Base-by-base conservation (phyloP, 2,329 filamentous ascomycete genomes). In the Botryotinia calthae region DNA sequence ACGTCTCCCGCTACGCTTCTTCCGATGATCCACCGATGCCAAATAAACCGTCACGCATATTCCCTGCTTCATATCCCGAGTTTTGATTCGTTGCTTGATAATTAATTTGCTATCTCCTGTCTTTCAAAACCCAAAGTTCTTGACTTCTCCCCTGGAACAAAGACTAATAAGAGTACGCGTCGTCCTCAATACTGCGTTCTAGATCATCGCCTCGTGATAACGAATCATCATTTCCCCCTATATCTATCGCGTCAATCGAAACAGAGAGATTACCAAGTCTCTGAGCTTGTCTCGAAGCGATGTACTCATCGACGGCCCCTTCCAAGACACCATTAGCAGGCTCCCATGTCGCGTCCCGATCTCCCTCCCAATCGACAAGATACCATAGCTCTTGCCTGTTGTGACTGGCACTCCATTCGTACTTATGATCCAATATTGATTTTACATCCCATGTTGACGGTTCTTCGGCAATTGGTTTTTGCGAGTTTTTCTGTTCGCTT, bases 361-460 rank as follows among this genome's bases (percentile, higher is more conserved):
- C 62, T 1, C 78, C 79, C 12, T 74, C 75, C 80, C 80, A 81
- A 56, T 77, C 75, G 28, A 81, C 76, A 2, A 76, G 59, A 51
- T 79, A 81, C 48, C 73, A 75, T 4, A 71, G 31, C 10, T 73
- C 59, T 25, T 40, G 62, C 28, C 73, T 74, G 20, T 65, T 48
- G 12, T 51, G 31, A 18, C 44, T 67, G 56, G 68, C 18, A 31
- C 65, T 65, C 46, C 46, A 40, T 51, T 65, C 44, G n/a, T 42
- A 54, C 46, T 73, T 66, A 37, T 79, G 74, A 14, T 73, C 71
- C 4, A 79, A 46, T 40, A 80, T 78, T 20, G 25, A 78, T 73
- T 59, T 78, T 74, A 59, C 73, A 77, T 59, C 74, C 73, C 31
- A 71, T 54, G 34, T 25, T n/a, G 74, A 59, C 40, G 73, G 64